These are phyloP conservation scores for Oryza coarctata DNA, from an alignment of 176 grass and related monocot genomes.

Conservation along the genomic window DNA sequence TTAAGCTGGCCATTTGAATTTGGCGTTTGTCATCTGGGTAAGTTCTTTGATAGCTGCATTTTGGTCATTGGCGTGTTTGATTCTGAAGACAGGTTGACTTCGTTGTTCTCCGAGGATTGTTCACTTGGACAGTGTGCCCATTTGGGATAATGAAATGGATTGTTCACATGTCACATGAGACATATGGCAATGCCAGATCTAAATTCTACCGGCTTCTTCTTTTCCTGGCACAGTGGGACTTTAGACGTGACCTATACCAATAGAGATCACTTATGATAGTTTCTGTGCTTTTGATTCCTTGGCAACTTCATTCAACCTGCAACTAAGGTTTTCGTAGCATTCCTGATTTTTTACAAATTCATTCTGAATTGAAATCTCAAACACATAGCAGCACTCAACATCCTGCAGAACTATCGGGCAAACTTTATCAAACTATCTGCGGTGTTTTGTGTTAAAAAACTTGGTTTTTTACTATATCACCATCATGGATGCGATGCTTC, in stretches of 20 bases:
- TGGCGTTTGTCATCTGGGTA: neutral
- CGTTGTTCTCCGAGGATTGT: neutral
- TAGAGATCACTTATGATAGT: neutral
- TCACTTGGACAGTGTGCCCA: neutral
- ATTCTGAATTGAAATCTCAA: neutral
- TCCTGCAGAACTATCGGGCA: neutral
- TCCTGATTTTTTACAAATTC: neutral
- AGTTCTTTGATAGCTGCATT: slow-evolving; percentile 6
- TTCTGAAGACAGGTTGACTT: neutral
- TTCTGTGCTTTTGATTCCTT: neutral
- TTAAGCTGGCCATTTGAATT: neutral
- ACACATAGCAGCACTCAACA: neutral
- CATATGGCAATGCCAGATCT: neutral
- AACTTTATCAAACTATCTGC: neutral
- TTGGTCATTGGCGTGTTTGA: neutral
- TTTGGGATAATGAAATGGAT: neutral
- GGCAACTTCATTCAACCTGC: neutral
- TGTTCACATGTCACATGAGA: neutral
- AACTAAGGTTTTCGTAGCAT: neutral
- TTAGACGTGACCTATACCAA: neutral
- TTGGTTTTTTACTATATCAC: slow-evolving; percentile 6
- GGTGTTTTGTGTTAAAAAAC: neutral
- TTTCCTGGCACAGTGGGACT: neutral
- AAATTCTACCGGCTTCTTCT: neutral
- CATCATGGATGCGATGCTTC: neutral